These are phyloP conservation scores for Colletotrichum australisinense DNA, from an alignment of 2,329 filamentous ascomycete species.

Conservation along the genomic window DNA sequence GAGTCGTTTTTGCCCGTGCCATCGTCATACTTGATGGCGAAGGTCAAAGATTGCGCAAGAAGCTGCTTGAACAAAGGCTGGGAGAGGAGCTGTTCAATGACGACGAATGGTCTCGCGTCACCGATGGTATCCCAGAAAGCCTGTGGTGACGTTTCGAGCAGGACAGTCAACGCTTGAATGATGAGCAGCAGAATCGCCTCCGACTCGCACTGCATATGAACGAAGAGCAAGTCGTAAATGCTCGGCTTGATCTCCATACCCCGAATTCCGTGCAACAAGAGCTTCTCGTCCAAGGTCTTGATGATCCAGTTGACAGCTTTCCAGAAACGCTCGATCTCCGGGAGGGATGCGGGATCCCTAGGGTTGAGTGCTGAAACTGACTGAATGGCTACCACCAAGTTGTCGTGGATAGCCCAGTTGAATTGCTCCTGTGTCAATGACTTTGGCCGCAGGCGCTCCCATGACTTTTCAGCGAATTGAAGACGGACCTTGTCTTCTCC, in stretches of 20 bases:
- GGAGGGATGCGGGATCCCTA: slow-evolving; percentile 56
- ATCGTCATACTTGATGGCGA: slow-evolving; percentile 61
- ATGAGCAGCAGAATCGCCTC: slow-evolving; percentile 74
- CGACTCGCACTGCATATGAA: slow-evolving; percentile 64
- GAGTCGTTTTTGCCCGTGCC: slow-evolving; percentile 52
- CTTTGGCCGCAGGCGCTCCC: slow-evolving; percentile 72
- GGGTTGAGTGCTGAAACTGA: slow-evolving; percentile 61
- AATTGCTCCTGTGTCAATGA: slow-evolving; percentile 79
- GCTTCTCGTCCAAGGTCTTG: slow-evolving; percentile 76
- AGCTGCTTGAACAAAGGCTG: slow-evolving; percentile 74
- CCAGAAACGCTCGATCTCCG: slow-evolving; percentile 80
- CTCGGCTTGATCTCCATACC: slow-evolving; percentile 82
- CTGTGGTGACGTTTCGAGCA: slow-evolving; percentile 80
- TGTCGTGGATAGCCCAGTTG: slow-evolving; percentile 85
- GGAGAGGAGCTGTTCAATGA: slow-evolving; percentile 86
- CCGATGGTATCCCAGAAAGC: slow-evolving; percentile 92
- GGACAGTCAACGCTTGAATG: slow-evolving; percentile 74
- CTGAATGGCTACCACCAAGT: slow-evolving; percentile 74
- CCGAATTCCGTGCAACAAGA: slow-evolving; percentile 82
- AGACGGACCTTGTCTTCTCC: slow-evolving; percentile 72
- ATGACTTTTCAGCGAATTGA: slow-evolving; percentile 76
- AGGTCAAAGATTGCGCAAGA: slow-evolving; percentile 68
- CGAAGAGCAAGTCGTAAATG: slow-evolving; percentile 72
- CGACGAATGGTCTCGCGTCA: slow-evolving; percentile 80
- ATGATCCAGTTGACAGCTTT: slow-evolving; percentile 79